Evolutionary conservation across 768 basidiomycete species (phyloP), one percentile per base, ranked within the genome.

Genomic region (Porpolomopsis calyptriformis): DNA sequence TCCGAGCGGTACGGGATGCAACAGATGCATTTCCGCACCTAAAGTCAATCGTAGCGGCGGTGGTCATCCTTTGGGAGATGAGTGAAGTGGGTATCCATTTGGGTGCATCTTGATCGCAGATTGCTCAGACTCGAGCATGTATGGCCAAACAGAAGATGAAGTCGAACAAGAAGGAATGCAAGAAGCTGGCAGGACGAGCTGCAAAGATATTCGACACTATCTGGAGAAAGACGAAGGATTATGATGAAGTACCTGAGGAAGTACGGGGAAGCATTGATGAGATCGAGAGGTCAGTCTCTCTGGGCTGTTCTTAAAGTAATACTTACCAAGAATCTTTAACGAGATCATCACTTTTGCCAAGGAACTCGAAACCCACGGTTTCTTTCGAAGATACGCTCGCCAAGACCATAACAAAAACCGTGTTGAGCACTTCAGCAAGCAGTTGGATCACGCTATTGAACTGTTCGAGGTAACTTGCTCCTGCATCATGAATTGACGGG

Each of bases 111-210:
- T 18, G 23, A 25, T 22, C 24, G 5, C 22, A 4, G 22, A 19
- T 12, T 19, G 14, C 6, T n/a, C 16, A n/a, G 14, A 26, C 18
- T 7, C 4, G 43, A n/a, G n/a, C n/a, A n/a, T n/a, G n/a, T n/a
- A n/a, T 38, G 20, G 33, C 14, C 18, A 12, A 9, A 4, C 33
- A 52, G 50, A 51, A 48, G 41, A 24, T 40, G 34, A 51, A 51
- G 20, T 45, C 41, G 27, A 45, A 48, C 45, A 45, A 44, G 41
- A 33, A 36, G 38, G 48, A 45, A 6, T 37, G 44, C 26, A 25
- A 26, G 25, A 5, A 29, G 19, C 18, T 49, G 12, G 48, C 48
- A 4, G 34, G 29, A 20, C 35, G 36, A 38, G 24, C 48, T n/a
- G 44, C 36, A 11, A 16, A 31, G 19, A 36, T 49, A 16, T 14